Evolutionary conservation across 345 rosid genomes (phyloP).

Genomic region (Euclidium syriacum): DNA sequence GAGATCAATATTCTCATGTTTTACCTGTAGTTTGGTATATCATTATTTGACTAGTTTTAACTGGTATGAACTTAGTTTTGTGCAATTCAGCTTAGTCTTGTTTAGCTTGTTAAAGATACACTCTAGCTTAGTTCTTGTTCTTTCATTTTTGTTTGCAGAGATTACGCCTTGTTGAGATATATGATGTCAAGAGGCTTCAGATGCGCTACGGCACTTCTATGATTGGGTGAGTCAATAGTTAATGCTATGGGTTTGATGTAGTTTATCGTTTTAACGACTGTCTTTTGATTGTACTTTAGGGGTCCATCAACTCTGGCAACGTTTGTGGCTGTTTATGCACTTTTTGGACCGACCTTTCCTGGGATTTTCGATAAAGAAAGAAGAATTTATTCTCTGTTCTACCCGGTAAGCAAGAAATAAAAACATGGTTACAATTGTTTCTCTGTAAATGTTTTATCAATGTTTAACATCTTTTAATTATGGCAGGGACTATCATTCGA

Average conservation of each 20-base stretch:
- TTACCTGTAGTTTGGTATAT: neutral
- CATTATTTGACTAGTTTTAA: neutral
- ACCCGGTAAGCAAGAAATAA: constrained; percentile 54
- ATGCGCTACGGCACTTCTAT: constrained; percentile 82
- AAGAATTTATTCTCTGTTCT: constrained; percentile 80
- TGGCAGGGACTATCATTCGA: constrained; percentile 94
- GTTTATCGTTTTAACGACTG: neutral
- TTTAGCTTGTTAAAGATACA: neutral
- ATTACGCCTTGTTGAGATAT: constrained; percentile 81
- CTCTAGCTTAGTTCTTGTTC: neutral
- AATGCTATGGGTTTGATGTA: neutral
- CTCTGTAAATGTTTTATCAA: neutral
- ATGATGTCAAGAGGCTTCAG: constrained; percentile 86
- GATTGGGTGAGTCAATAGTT: constrained; percentile 58
- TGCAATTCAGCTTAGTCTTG: neutral
- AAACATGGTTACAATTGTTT: neutral
- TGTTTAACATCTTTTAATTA: neutral
- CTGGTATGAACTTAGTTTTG: neutral
- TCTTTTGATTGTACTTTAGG: constrained; percentile 30
- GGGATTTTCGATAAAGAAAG: constrained; percentile 86
- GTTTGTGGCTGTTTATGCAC: constrained; percentile 87
- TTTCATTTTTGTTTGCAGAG: constrained; percentile 49
- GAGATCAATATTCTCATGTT: neutral
- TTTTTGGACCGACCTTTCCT: constrained; percentile 96
- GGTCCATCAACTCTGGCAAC: constrained; percentile 88